Evolutionary conservation across 192 early-diverging fungal genomes (phyloP).

Genomic region (Linnemannia schmuckeri): DNA sequence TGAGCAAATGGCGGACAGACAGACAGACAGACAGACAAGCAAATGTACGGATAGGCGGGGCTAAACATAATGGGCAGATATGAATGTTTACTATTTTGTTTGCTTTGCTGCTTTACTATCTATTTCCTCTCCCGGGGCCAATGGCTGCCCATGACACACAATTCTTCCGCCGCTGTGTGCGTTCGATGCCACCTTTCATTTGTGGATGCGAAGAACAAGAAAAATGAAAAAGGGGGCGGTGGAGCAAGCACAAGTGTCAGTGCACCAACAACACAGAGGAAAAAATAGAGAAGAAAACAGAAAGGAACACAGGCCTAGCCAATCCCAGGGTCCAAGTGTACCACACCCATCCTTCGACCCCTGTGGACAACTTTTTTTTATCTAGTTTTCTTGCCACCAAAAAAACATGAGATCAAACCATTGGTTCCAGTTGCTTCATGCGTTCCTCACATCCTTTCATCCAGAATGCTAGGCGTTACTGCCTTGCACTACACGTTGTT

Average conservation of each 20-base stretch:
- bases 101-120: neutral
- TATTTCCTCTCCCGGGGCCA: neutral
- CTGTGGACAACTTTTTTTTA: neutral
- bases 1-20: neutral
- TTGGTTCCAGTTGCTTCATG: neutral
- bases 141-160: conserved; percentile 1
- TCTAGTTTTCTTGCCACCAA: neutral
- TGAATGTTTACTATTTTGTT: neutral
- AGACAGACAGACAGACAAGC: too few species aligned
- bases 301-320: neutral
- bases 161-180: conserved; percentile 3
- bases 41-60: neutral
- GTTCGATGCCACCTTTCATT: neutral
- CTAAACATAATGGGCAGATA: neutral
- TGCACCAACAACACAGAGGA: neutral
- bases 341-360: neutral
- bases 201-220: neutral
- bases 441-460: neutral
- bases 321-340: neutral
- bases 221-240: neutral
- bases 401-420: conserved; percentile 13
- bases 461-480: neutral
- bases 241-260: neutral
- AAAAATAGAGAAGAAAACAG: neutral
- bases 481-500: neutral